Evolutionary conservation across 192 early-diverging fungal species (phyloP).

Genomic region (Backusella circina): DNA sequence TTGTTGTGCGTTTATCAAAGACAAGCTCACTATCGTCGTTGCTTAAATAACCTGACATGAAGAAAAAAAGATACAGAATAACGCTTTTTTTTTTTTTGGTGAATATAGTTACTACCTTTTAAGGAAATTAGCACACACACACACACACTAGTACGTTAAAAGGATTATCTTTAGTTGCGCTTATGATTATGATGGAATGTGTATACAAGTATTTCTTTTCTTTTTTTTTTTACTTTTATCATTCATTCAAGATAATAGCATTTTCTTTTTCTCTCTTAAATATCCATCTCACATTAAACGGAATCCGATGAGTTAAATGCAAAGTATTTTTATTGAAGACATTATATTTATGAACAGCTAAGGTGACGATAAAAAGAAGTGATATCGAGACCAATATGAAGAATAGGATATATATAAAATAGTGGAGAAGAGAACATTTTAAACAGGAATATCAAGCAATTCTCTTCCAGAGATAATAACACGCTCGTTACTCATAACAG

Average conservation of each 20-base stretch:
- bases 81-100: background rate
- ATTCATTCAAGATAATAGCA: no score
- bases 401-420: no score
- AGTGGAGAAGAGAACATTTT: background rate
- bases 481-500: background rate
- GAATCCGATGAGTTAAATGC: no score
- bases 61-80: background rate
- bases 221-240: background rate
- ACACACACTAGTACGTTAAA: background rate
- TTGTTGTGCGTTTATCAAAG: background rate
- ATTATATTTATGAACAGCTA: no score
- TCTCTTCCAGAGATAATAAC: background rate
- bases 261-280: no score
- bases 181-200: no score
- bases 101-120: no score
- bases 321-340: no score
- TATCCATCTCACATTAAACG: no score
- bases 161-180: background rate
- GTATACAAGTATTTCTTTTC: background rate
- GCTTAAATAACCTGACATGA: background rate
- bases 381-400: no score
- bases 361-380: no score
- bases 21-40: background rate
- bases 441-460: background rate
- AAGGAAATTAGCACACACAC: background rate